These are phyloP conservation scores for Umbelopsis ramanniana DNA, from an alignment of 192 early-diverging fungal species.

Conservation along the genomic window DNA sequence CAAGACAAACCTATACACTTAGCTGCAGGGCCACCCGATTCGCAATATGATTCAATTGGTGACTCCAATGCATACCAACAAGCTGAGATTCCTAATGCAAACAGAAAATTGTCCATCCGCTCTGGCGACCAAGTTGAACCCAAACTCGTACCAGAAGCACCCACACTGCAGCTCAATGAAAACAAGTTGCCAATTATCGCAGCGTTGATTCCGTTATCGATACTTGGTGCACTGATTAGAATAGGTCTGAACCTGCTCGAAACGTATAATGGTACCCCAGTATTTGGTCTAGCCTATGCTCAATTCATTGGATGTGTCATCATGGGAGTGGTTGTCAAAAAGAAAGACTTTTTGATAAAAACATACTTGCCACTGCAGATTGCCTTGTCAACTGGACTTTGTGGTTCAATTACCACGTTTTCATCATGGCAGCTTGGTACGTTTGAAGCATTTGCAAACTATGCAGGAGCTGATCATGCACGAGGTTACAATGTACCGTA, in stretches of 20 bases:
- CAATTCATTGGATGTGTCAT: slow-evolving; percentile 74
- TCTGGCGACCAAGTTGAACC: neutral
- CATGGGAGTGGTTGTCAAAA: slow-evolving; percentile 50
- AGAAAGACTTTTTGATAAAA: slow-evolving; percentile 33
- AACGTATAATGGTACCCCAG: slow-evolving; percentile 60
- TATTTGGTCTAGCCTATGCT: slow-evolving; percentile 64
- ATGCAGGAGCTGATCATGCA: slow-evolving; percentile 22
- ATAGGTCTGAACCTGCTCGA: slow-evolving; percentile 58
- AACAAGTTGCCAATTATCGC: slow-evolving; percentile 35
- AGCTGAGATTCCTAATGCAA: neutral
- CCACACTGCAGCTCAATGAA: slow-evolving; percentile 29
- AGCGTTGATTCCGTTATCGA: slow-evolving; percentile 59
- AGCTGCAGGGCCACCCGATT: neutral
- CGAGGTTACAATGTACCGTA: slow-evolving; percentile 47
- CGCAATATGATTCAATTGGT: neutral
- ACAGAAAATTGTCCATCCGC: neutral
- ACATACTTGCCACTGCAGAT: slow-evolving; percentile 51
- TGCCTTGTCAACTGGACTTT: slow-evolving; percentile 70
- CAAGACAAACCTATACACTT: neutral
- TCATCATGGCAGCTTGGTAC: slow-evolving; percentile 75
- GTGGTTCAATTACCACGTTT: slow-evolving; percentile 84
- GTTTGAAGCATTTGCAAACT: slow-evolving; percentile 51
- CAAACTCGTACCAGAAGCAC: neutral
- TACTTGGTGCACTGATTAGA: slow-evolving; percentile 67
- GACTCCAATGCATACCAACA: neutral